These are phyloP conservation scores for Polygonum aviculare DNA, from an alignment of 148 eudicot genomes.

Conservation along the genomic window DNA sequence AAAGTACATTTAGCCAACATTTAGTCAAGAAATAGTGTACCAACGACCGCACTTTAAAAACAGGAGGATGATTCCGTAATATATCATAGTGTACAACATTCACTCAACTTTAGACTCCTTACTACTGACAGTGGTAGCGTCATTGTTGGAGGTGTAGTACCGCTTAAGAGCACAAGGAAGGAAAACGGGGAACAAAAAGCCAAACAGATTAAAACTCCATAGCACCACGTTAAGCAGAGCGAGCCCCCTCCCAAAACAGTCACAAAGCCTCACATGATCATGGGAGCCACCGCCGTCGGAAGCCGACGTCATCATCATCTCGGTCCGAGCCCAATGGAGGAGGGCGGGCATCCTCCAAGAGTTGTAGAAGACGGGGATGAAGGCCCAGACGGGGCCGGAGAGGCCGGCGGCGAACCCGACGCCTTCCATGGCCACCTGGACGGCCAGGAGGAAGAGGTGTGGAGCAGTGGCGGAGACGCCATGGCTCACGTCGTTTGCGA, in stretches of 20 bases:
- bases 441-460: slow-evolving; percentile 55
- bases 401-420: slow-evolving; percentile 33
- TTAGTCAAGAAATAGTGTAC: too few relatives aligned
- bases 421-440: slow-evolving; percentile 77
- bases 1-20: too few relatives aligned
- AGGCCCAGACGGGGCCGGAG: slow-evolving; percentile 65
- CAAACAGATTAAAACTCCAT: slow-evolving; percentile 75
- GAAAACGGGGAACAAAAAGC: slow-evolving; percentile 77
- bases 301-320: slow-evolving; percentile 16
- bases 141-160: slow-evolving; percentile 25
- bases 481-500: slow-evolving; percentile 32
- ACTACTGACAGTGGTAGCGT: background rate
- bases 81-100: background rate
- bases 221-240: slow-evolving; percentile 49
- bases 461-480: slow-evolving; percentile 58
- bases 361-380: slow-evolving; percentile 69
- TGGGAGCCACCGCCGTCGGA: slow-evolving; percentile 19
- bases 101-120: background rate
- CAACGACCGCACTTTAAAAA: too few relatives aligned
- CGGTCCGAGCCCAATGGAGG: slow-evolving; percentile 45
- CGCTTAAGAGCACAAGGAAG: slow-evolving; percentile 61
- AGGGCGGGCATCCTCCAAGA: slow-evolving; percentile 40
- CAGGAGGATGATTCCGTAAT: too few relatives aligned
- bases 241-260: slow-evolving; percentile 41
- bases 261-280: slow-evolving; percentile 7